Percentiles rank a stretch among this genome's conserved stretches.
Conservation (phyloP, 768 basidiomycete species). For the Tulasnella sp. region DNA sequence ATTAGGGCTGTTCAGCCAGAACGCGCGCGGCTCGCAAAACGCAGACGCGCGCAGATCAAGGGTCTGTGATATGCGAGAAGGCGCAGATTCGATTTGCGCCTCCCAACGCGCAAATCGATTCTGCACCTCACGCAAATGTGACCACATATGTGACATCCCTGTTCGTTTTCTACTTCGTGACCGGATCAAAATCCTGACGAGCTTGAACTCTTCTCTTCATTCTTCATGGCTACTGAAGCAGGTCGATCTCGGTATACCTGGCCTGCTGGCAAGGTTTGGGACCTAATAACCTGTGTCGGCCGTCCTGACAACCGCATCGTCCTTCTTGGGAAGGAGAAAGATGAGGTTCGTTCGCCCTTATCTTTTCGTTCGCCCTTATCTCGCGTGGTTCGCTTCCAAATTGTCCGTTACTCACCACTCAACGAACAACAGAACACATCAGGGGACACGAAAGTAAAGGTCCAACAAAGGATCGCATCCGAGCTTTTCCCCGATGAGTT, state of each 20-base stretch:
- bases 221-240: background rate
- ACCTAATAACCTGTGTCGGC: background rate
- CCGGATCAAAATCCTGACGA: too few relatives aligned
- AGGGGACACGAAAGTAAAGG: too few relatives aligned
- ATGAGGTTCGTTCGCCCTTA: background rate
- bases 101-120: background rate
- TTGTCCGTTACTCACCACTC: too few relatives aligned
- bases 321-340: background rate
- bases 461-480: too few relatives aligned
- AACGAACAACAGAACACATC: too few relatives aligned
- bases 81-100: background rate
- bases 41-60: background rate
- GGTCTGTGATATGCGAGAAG: background rate
- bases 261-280: background rate
- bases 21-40: background rate
- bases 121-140: background rate
- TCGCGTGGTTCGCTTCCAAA: too few relatives aligned
- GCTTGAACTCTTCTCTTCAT: background rate
- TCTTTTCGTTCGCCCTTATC: too few relatives aligned
- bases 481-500: too few relatives aligned
- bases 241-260: background rate
- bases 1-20: background rate
- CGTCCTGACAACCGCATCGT: background rate
- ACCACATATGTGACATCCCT: background rate
- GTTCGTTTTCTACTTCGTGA: background rate